Conservation (phyloP, 2,329 filamentous ascomycete genomes). For the Xylaria sp. region DNA sequence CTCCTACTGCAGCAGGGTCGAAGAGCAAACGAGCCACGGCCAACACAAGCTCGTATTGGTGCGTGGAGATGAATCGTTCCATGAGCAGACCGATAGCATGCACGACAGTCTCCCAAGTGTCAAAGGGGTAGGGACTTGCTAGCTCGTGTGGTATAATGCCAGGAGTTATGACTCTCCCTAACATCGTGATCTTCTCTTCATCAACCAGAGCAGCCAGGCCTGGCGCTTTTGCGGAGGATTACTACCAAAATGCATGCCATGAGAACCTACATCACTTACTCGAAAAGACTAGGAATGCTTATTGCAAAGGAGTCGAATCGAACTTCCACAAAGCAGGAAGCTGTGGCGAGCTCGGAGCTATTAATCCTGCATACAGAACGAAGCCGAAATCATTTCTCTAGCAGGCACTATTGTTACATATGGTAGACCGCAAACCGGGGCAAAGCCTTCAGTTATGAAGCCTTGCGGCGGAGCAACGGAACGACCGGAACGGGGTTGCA, state of each 20-base stretch:
- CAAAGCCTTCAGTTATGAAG: not conserved
- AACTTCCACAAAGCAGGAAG: not conserved
- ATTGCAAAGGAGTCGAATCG: not conserved
- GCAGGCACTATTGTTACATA: not conserved
- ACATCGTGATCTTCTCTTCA: not conserved
- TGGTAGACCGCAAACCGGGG: not conserved
- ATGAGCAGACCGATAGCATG: constrained; percentile 16
- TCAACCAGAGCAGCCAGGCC: not conserved
- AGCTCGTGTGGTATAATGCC: constrained; percentile 15
- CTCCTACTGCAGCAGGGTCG: constrained; percentile 5
- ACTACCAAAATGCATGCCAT: not conserved
- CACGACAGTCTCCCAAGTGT: constrained; percentile 21
- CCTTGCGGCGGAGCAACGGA: not conserved
- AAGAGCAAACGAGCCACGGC: constrained; percentile 14
- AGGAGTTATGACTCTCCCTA: not conserved
- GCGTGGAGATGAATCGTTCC: constrained; percentile 5
- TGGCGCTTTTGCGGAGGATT: not conserved
- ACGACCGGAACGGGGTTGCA: not conserved
- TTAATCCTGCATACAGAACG: not conserved
- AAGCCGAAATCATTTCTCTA: not conserved
- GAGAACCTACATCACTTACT: not conserved
- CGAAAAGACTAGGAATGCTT: not conserved
- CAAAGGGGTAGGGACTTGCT: not conserved
- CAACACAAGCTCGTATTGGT: constrained; percentile 21
- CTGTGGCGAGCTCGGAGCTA: not conserved